Percentiles rank a stretch among this genome's conserved stretches.
Conservation (phyloP, 371 early-diverging fungal species). For the Thermomucor indicae-seudaticae region DNA sequence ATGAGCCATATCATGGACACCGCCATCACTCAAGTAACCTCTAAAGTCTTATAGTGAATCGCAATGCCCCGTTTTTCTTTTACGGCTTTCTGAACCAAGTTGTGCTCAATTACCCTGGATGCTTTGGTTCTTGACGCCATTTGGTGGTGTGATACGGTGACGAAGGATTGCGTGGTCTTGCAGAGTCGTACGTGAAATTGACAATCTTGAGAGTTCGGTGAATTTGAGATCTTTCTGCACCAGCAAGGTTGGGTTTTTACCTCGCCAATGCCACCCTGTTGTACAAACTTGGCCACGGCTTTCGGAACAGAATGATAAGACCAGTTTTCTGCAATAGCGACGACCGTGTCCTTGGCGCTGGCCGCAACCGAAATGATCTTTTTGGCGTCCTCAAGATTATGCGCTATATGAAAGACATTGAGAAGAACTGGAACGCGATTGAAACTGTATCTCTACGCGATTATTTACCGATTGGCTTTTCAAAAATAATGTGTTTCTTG, state of each 20-base stretch:
- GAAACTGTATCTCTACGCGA: background rate
- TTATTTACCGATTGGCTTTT: slow-evolving; percentile 44
- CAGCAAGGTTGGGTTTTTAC: slow-evolving; percentile 7
- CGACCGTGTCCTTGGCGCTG: slow-evolving; percentile 28
- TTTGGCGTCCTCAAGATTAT: slow-evolving; percentile 36
- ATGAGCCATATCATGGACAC: slow-evolving; percentile 50
- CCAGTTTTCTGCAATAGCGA: slow-evolving; percentile 48
- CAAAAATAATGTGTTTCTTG: slow-evolving; percentile 43
- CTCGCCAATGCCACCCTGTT: slow-evolving; percentile 39
- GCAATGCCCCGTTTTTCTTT: no score
- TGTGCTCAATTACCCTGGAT: slow-evolving; percentile 33
- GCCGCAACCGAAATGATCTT: slow-evolving; percentile 32
- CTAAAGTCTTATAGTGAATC: no score
- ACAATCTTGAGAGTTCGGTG: slow-evolving; percentile 18
- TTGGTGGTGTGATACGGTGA: slow-evolving; percentile 37
- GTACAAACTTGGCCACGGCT: slow-evolving; percentile 33
- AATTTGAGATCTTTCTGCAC: background rate
- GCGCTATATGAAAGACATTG: slow-evolving; percentile 18
- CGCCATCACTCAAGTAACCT: slow-evolving; percentile 50
- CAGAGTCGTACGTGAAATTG: slow-evolving; percentile 42
- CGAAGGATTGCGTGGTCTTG: slow-evolving; percentile 36
- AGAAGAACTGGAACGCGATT: background rate
- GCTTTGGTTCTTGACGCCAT: slow-evolving; percentile 48
- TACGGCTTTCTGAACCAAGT: background rate
- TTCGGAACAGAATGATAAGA: slow-evolving; percentile 30